phyloP scores from a whole-genome alignment of 2,329 filamentous ascomycete species.

The Alternaria conjuncta region DNA sequence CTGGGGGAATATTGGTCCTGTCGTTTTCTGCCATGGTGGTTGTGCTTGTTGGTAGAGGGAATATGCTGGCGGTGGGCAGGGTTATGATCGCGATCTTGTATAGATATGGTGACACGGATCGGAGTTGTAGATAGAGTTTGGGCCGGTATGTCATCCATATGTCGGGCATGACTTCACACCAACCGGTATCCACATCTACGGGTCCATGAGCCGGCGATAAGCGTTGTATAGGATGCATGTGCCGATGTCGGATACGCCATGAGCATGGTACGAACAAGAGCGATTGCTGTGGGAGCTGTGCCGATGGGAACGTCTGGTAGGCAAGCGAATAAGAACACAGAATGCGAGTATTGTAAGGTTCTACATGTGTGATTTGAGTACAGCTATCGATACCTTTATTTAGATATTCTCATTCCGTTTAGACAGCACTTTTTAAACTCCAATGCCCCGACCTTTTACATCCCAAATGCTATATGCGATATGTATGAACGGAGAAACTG shows the following conservation, averaged over 20 bases:
- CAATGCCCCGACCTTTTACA: neutral
- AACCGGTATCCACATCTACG: neutral
- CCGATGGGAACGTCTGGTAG: neutral
- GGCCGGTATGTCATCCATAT: neutral
- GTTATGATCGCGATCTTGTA: neutral
- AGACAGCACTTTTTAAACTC: neutral
- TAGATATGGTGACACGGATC: neutral
- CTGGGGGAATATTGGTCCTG: constrained; percentile 23
- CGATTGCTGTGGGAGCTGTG: neutral
- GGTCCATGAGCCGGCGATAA: constrained; percentile 11
- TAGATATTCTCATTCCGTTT: neutral
- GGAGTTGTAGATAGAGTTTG: neutral
- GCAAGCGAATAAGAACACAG: neutral
- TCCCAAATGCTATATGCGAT: neutral
- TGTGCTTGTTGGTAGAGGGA: neutral
- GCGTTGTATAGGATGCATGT: neutral
- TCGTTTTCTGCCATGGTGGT: constrained; percentile 8
- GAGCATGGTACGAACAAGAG: neutral
- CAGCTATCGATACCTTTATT: neutral
- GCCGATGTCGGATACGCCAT: constrained; percentile 10
- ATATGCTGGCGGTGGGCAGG: neutral
- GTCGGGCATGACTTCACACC: neutral
- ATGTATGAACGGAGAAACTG: neutral
- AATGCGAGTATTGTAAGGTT: neutral
- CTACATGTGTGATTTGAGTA: neutral